Evolutionary conservation across 1,139 yeast genomes (phyloP).

Genomic region (Scheffersomyces lignicola): DNA sequence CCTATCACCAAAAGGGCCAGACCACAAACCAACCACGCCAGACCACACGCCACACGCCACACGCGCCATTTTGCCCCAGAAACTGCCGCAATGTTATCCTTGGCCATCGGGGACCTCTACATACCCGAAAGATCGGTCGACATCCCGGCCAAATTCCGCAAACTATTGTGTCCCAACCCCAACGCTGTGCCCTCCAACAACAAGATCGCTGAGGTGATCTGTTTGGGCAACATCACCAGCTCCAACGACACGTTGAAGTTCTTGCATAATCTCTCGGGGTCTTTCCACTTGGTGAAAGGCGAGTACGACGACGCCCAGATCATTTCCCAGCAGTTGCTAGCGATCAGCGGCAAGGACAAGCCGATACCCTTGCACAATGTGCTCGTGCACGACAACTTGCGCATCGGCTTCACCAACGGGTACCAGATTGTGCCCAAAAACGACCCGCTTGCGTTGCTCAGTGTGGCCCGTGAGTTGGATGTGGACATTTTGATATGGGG

Average conservation of each 20-base stretch:
- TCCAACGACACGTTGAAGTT: constrained; percentile 63
- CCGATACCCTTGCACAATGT: constrained; percentile 64
- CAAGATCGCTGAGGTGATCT: constrained; percentile 79
- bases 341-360: constrained; percentile 34
- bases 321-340: constrained; percentile 33
- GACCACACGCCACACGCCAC: too few relatives aligned
- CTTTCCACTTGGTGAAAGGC: constrained; percentile 77
- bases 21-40: too few relatives aligned
- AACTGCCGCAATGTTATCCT: constrained; percentile 87
- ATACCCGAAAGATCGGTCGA: constrained; percentile 83
- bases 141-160: constrained; percentile 59
- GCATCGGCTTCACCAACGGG: constrained; percentile 85
- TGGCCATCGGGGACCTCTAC: constrained; percentile 87
- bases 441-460: constrained; percentile 81
- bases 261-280: constrained; percentile 66
- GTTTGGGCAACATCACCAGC: constrained; percentile 83
- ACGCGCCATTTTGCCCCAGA: too few relatives aligned
- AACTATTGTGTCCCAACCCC: constrained; percentile 61
- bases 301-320: constrained; percentile 53
- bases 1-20: too few relatives aligned
- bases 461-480: constrained; percentile 86
- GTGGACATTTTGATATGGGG: constrained; percentile 95
- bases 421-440: constrained; percentile 79
- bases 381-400: constrained; percentile 66
- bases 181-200: constrained; percentile 46